Evolutionary conservation across 129 eudicot species (phyloP).

Genomic region (Heracleum sosnowskyi): DNA sequence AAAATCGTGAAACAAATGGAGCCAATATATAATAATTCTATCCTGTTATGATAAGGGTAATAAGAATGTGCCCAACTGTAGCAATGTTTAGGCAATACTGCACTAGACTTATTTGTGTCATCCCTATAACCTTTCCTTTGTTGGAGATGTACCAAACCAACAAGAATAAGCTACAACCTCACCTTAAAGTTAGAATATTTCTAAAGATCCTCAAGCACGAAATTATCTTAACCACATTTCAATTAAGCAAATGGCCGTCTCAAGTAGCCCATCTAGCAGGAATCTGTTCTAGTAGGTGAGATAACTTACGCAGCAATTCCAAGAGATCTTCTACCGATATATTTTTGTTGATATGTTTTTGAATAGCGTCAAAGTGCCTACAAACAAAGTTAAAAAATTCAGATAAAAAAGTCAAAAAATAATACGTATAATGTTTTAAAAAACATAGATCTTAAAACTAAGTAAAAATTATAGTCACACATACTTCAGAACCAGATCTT

Average conservation of each 20-base stretch:
- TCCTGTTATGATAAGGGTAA: background rate
- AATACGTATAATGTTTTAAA: constrained; percentile 6
- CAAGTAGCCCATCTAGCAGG: background rate
- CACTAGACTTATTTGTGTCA: background rate
- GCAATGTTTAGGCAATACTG: background rate
- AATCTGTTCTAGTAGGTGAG: constrained; percentile 4
- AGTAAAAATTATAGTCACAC: background rate
- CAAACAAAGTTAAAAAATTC: constrained; percentile 13
- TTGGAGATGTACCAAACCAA: constrained; percentile 1
- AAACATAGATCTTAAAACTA: constrained; percentile 3
- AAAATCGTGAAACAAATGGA: background rate
- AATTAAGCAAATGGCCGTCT: background rate
- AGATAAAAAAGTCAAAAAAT: constrained; percentile 8
- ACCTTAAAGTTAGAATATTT: background rate
- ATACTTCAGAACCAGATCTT: constrained; percentile 60
- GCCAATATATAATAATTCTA: background rate
- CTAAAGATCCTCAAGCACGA: background rate
- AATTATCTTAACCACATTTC: background rate
- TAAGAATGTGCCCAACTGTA: background rate
- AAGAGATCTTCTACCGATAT: constrained; percentile 49
- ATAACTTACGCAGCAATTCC: constrained; percentile 54
- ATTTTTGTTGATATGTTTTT: constrained; percentile 49
- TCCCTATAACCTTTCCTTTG: background rate
- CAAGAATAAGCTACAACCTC: background rate
- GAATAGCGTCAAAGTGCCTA: constrained; percentile 81